Conservation (phyloP, 768 basidiomycete species). For the Hericium rajendrae region DNA sequence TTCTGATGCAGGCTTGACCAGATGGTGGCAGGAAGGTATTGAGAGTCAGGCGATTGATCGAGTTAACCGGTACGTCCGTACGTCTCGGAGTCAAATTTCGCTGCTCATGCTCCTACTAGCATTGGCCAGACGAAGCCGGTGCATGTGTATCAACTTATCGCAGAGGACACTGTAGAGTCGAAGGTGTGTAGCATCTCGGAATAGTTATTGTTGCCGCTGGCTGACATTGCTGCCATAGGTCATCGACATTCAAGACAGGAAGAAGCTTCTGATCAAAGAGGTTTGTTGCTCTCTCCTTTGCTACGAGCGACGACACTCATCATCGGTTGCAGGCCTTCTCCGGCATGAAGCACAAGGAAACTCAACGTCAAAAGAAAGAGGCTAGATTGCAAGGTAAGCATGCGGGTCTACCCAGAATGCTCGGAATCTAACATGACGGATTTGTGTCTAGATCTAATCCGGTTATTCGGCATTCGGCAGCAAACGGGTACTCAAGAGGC, state of each 20-base stretch:
- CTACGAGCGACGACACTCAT: too few relatives aligned
- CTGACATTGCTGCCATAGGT: conserved; percentile 29
- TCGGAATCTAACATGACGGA: background rate
- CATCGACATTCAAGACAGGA: conserved; percentile 79
- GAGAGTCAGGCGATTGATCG: conserved; percentile 79
- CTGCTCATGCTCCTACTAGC: conserved; percentile 16
- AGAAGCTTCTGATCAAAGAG: conserved; percentile 71
- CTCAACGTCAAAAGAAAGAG: conserved; percentile 65
- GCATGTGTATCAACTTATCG: conserved; percentile 83
- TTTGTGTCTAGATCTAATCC: conserved; percentile 7
- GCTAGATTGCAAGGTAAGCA: conserved; percentile 67
- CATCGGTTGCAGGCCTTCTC: conserved; percentile 59
- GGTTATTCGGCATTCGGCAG: conserved; percentile 11
- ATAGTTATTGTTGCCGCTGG: background rate
- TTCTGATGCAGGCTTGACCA: conserved; percentile 18
- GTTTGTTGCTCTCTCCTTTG: too few relatives aligned
- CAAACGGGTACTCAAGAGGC: conserved; percentile 1
- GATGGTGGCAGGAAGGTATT: conserved; percentile 87
- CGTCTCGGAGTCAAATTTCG: background rate
- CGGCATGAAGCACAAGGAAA: conserved; percentile 69
- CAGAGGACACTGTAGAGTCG: conserved; percentile 81
- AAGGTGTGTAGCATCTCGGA: conserved; percentile 38
- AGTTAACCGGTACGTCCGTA: conserved; percentile 47
- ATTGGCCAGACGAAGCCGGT: conserved; percentile 81
- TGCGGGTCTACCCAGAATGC: background rate